Evolutionary conservation across 1,139 yeast species (phyloP), one percentile per base, ranked within the genome.

Genomic region (Saccharomycopsis phalli): DNA sequence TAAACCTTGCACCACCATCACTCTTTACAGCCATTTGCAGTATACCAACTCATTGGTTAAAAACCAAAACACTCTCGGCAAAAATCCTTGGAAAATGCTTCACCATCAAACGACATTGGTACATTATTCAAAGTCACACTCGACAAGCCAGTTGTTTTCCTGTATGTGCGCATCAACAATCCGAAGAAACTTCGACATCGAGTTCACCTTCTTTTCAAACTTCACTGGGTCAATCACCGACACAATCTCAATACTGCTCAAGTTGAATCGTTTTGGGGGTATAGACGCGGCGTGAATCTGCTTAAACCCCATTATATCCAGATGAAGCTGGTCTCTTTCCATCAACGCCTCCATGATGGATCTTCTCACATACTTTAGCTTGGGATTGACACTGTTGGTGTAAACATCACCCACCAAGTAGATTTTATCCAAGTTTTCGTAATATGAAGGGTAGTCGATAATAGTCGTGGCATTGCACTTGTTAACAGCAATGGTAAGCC

Each of bases 121-220:
- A n/a, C n/a, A n/a, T n/a, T n/a, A n/a, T n/a, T 20, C 33, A 16
- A 16, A 30, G 13, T 30, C 21, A 30, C 11, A 30, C 20, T 18
- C 22, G 7, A 30, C 11, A 11, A 30, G 4, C 33, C 33, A 30
- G 33, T 30, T 30, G 20, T 17, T 20, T 13, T 30, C 33, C 22
- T 30, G 33, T 5, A 30, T 7, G 4, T n/a, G 4, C 7, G 33
- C 6, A 30, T 30, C 33, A 4, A 16, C 13, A 19, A 30, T 14
- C 33, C 33, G 33, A 20, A 30, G 33, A 13, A 30, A 30, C 21
- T 30, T 30, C 11, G 22, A 30, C 33, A 30, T 30, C 13, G 33
- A 8, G n/a, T 30, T 21, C 22, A 30, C 20, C 17, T 21, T 30
- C 20, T 30, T 30, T 7, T 13, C 5, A 13, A 30, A 21, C 22